Conservation (phyloP, 768 basidiomycete species). For the Hypholoma sublateritium region DNA sequence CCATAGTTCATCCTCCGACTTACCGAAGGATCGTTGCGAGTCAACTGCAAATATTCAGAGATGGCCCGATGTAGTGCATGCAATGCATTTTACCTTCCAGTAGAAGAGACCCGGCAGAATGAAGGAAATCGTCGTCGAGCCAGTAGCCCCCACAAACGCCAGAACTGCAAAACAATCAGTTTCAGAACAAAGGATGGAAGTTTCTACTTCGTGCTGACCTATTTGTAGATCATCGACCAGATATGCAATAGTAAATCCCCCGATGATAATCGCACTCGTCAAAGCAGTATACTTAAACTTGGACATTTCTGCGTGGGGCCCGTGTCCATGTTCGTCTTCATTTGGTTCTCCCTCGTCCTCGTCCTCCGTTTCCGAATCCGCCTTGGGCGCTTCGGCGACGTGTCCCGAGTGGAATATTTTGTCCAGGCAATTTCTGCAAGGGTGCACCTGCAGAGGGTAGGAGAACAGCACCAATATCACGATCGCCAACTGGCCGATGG, state of each 20-base stretch:
- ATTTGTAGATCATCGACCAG: conserved; percentile 76
- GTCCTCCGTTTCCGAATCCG: conserved; percentile 42
- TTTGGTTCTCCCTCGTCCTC: conserved; percentile 43
- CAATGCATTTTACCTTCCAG: conserved; percentile 69
- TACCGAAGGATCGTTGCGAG: conserved; percentile 59
- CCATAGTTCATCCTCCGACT: conserved; percentile 52
- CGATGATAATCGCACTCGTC: conserved; percentile 62
- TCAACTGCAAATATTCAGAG: conserved; percentile 45
- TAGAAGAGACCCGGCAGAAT: conserved; percentile 93
- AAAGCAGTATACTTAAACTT: conserved; percentile 65
- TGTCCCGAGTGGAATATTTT: conserved; percentile 70
- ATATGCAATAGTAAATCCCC: conserved; percentile 74
- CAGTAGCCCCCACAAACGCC: conserved; percentile 95
- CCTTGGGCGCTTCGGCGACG: conserved; percentile 23
- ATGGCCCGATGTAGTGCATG: conserved; percentile 2
- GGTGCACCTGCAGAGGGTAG: conserved; percentile 93
- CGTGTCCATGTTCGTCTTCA: conserved; percentile 55
- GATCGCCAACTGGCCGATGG: conserved; percentile 91
- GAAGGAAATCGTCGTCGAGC: conserved; percentile 95
- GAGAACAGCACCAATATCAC: conserved; percentile 88
- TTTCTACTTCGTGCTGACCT: conserved; percentile 43
- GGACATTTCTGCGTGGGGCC: conserved; percentile 56
- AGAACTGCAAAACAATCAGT: conserved; percentile 55
- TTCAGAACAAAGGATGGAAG: conserved; percentile 2
- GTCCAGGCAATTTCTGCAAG: conserved; percentile 89